Base-by-base conservation (phyloP, 805 yeast genomes). In the Candida verbasci region DNA sequence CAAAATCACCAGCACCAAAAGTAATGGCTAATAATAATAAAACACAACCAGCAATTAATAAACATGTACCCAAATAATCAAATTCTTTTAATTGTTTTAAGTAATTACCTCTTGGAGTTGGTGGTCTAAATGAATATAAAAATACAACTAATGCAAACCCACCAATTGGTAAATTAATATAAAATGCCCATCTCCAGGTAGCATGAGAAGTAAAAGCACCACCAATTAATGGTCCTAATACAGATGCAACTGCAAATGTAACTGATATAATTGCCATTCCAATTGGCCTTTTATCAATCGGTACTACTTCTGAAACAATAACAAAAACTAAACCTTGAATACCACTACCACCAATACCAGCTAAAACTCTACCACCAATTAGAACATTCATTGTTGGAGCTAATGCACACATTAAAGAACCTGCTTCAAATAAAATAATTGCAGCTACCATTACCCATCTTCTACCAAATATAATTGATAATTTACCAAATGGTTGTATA, bases 311-410 rank as follows among this genome's bases (percentile, higher is more conserved):
- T 18, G 78, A 71, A 30, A 74, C 69, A 21, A 77, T 60, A 20
- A 77, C 76, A 47, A 70, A 69, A 3, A 76, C 60, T 24, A 76
- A 45, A 0, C 80, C 70, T 23, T 67, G 64, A 29, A 73, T 60
- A 2, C 82, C 82, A 5, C 80, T 80, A 12, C 74, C 72, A 1
- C 82, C 83, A 20, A 76, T 60, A 28, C 83, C 83, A 0, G 80
- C 75, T 14, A 76, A 45, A 0, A 78, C 82, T 44, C 82, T 57
- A 5, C 70, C 70, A 4, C 71, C 70, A 41, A 65, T 65, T 18
- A 65, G 50, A n/a, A 53, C 49, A 41, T 62, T 53, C 70, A 65
- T 65, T 37, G 38, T 42, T 15, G 45, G 46, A 4, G 69, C 45
- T 37, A 65, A 51, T 0, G 69, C 70, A 45, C 67, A 58, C 52